Base-by-base conservation (phyloP, 176 grass and related monocot genomes). In the Phoenix roebelenii region DNA sequence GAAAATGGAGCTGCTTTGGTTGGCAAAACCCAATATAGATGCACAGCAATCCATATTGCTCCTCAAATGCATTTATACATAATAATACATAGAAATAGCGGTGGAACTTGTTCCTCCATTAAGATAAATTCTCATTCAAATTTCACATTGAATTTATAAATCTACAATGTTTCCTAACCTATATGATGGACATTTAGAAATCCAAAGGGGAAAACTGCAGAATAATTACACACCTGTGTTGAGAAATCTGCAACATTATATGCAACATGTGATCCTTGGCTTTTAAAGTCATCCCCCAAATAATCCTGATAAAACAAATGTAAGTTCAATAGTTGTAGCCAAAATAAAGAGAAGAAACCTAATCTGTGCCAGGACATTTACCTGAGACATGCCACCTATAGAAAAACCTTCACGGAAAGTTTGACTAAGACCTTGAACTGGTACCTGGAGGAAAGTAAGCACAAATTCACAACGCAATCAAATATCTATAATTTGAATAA, bases 371-470 rank as follows among this genome's bases (percentile, higher is more conserved):
- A 30, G 28, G 28, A 4, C 28, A 30, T 30, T 30, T 30, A 99
- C 94, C 85, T 99, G 94, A 65, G 94, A 99, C 88, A 99, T 93
- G 64, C 94, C 94, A 71, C 94, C 88, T 77, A 99, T 92, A 49
- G 88, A 79, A 76, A 93, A 92, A 30, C 94, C 94, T 75, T 99
- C 88, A 12, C 94, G 94, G 49, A 89, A 93, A 76, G 88, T 85
- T 85, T 98, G 94, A 70, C 94, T 98, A 18, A 99, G 76, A 76
- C 88, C 94, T 84, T 99, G 88, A 63, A 86, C 82, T 61, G 88
- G 94, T 70, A 88, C 81, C 94, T 99, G 10, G 10, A 44, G 35
- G 7, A 30, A 30, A 30, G 28, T 6, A 30, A 30, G 28, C 28
- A 30, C 28, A 30, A 30, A 30, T 4, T 30, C 28, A 30, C 28